Evolutionary conservation across 345 rosid species (phyloP), one percentile per base, ranked within the genome.

Genomic region (Dipteronia sinensis): DNA sequence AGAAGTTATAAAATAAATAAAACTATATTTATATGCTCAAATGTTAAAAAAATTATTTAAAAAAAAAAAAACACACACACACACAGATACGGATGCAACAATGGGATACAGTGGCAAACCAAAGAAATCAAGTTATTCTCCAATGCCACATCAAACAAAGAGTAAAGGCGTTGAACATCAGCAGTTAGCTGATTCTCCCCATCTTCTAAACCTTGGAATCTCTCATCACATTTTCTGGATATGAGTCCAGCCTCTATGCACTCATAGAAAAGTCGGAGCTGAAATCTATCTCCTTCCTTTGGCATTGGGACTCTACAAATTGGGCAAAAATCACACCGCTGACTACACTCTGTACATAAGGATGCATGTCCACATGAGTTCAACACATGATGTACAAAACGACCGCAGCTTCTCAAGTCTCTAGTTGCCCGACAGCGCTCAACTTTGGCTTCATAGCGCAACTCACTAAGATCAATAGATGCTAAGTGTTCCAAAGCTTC

Each of bases 391-490:
- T 87, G 88, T 20, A 94, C 99, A 77, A 81, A 87, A 55, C 93
- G 87, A 38, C 93, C 98, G 56, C 99, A 94, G 78, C 98, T 90
- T 70, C 95, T 81, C 86, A 94, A 85, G 86, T 97, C 97, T 79
- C 99, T 93, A 74, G 96, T 85, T n/a, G 98, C 99, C 47, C 99
- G 86, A 66, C 99, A 97, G 1, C 75, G 83, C 87, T 97, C 99
- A 64, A 88, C 82, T 82, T 94, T 97, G 0, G 95, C 99, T 83
- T 97, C 98, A 44, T 88, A 88, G 76, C 93, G 84, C 78, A 96
- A 78, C 68, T 94, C 97, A 56, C 85, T 85, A 77, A 91, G 91
- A 76, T 93, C 94, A 20, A 89, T 79, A 65, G 88, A 89, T 42
- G 98, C 97, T 79, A 96, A 83, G 83, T 88, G 93, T 80, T 81